Conservation (phyloP, 768 basidiomycete genomes). For the Tricholoma sp. region DNA sequence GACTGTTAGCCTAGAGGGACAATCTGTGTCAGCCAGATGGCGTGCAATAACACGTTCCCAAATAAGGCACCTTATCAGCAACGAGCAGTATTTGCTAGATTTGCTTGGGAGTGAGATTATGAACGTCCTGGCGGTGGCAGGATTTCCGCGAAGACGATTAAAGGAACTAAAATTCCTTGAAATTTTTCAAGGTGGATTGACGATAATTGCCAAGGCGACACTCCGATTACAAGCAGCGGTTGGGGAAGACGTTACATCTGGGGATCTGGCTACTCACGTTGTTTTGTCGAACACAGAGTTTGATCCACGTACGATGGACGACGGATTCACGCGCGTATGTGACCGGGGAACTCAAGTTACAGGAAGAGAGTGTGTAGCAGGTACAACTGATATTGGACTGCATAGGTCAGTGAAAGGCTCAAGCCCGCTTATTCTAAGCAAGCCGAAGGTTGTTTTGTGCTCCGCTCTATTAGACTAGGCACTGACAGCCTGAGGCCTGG, state of each 20-base stretch:
- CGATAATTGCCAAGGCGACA: background rate
- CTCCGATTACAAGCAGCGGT: constrained; percentile 4
- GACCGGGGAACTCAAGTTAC: background rate
- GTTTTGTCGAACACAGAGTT: constrained; percentile 2
- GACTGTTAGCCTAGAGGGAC: constrained; percentile 32
- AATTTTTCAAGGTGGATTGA: background rate
- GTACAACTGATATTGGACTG: constrained; percentile 4
- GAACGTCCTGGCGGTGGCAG: constrained; percentile 7
- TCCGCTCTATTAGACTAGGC: background rate
- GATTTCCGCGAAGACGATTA: background rate
- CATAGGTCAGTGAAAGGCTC: background rate
- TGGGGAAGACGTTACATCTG: constrained; percentile 3
- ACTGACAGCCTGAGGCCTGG: too few species aligned
- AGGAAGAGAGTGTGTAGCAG: background rate
- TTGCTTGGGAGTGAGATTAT: constrained; percentile 1
- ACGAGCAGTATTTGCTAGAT: constrained; percentile 14
- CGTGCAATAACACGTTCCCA: constrained; percentile 48
- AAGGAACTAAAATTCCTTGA: background rate
- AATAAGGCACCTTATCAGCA: constrained; percentile 21
- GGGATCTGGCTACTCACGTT: constrained; percentile 3
- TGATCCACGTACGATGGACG: constrained; percentile 2
- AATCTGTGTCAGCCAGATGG: constrained; percentile 51
- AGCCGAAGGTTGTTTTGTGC: constrained; percentile 4
- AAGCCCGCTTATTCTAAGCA: background rate
- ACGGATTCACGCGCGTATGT: background rate